phyloP scores from a whole-genome alignment of 805 yeast genomes.

The Nakazawaea laoshanensis region DNA sequence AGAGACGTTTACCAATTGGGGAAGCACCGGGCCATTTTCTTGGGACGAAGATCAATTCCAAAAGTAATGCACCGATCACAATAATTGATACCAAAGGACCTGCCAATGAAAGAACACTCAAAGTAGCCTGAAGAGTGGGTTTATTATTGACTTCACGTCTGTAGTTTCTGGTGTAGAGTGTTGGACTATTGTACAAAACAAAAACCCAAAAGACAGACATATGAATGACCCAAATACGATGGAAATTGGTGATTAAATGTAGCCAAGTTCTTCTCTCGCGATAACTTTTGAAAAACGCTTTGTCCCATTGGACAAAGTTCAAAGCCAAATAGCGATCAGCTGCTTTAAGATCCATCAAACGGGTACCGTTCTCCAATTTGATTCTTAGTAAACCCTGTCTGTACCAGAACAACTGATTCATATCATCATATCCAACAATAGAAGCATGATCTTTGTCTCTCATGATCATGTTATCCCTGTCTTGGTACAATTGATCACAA shows the following conservation, averaged over 20 bases:
- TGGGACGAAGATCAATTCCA: conserved; percentile 61
- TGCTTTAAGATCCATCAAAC: conserved; percentile 45
- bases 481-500: conserved; percentile 43
- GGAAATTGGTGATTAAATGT: conserved; percentile 66
- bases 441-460: conserved; percentile 57
- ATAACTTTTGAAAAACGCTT: conserved; percentile 67
- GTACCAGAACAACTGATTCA: conserved; percentile 85
- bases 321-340: conserved; percentile 48
- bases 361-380: conserved; percentile 30
- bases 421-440: conserved; percentile 82
- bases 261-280: conserved; percentile 70
- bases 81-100: conserved; percentile 55
- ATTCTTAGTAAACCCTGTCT: conserved; percentile 58
- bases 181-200: conserved; percentile 59
- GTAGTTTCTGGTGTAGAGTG: conserved; percentile 55
- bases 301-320: conserved; percentile 54
- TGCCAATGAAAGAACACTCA: conserved; percentile 57
- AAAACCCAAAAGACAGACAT: conserved; percentile 70
- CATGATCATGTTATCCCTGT: conserved; percentile 34
- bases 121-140: conserved; percentile 47
- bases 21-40: conserved; percentile 67
- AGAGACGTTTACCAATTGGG: conserved; percentile 41
- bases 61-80: conserved; percentile 44
- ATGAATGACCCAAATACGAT: conserved; percentile 75
- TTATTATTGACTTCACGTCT: conserved; percentile 43